Evolutionary conservation across 495 filamentous ascomycete genomes (phyloP).

Genomic region (Amphirosellinia nigrospora): DNA sequence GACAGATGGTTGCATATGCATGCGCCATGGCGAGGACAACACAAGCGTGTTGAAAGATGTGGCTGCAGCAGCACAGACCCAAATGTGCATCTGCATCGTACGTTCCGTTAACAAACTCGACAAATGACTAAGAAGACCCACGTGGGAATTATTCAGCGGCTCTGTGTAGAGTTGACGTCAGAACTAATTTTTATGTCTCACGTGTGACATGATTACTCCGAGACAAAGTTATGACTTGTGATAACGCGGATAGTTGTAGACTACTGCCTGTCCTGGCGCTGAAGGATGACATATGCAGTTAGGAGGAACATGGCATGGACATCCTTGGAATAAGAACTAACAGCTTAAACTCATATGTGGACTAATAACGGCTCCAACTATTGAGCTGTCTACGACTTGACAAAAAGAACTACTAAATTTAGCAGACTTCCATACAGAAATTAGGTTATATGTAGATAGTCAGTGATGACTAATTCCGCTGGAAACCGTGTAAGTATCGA

Average conservation of each 20-base stretch:
- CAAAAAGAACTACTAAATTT: not conserved
- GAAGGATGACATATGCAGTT: no score
- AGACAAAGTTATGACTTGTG: not conserved
- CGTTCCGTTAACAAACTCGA: not conserved
- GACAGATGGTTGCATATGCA: conserved; percentile 22
- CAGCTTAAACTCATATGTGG: not conserved
- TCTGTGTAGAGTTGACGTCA: not conserved
- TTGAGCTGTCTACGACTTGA: no score
- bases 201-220: not conserved
- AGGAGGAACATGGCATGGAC: no score
- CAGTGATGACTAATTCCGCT: no score
- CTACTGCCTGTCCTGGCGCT: no score
- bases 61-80: conserved; percentile 18
- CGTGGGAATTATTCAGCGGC: not conserved
- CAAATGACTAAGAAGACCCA: conserved; percentile 1
- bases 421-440: not conserved
- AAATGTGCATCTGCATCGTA: conserved; percentile 6
- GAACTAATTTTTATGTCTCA: not conserved
- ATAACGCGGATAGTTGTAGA: not conserved
- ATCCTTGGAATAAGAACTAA: no score
- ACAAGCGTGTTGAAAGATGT: not conserved
- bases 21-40: conserved; percentile 17
- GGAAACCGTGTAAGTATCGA: not conserved
- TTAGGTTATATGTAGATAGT: no score
- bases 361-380: no score